Base-by-base conservation (phyloP, 352 stramenopile genomes). In the Phytopythium helicoides region DNA sequence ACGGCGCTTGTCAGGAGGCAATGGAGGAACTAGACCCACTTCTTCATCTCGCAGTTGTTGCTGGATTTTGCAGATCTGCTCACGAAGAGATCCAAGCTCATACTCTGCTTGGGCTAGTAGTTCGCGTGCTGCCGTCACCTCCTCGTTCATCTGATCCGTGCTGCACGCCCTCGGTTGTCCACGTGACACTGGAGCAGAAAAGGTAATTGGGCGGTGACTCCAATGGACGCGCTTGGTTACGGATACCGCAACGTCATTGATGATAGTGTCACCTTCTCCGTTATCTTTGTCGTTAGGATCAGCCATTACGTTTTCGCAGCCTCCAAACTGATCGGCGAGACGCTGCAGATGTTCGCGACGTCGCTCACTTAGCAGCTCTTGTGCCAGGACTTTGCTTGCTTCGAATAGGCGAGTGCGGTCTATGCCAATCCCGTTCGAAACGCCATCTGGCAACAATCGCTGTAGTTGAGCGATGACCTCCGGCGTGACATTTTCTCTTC, bases 51-150 rank as follows among this genome's bases (percentile, higher is more conserved):
- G 23, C 3, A 92, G 66, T n/a, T 68, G 64, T 19, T 52, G 49
- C 52, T 86, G 70, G 3, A 87, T 53, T 19, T 70, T 62, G 1
- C 66, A 61, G 28, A 89, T 69, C 22, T 87, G 72, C 31, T 88
- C 71, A 31, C 71, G 62, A 45, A 92, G 66, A 1, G 73, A 75
- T 1, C 71, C 66, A 36, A 92, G 46, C 37, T 88, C 78, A 45
- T 86, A 68, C 48, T 89, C 74, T 31, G 74, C 64, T 47, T 89
- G 79, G 11, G 71, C 66, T 15, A 90, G 62, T n/a, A 90, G 66
- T 52, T 92, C 78, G 3, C 70, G 70, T 3, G 66, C 57, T 18
- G 86, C 60, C 35, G 58, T 62, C 15, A 88, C 55, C 60, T 89
- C 81, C 19, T 82, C 65, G 6, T 54, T 51, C 65, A 79, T 73